phyloP scores from a whole-genome alignment of 345 rosid genomes.

The Eutrema yunnanense region DNA sequence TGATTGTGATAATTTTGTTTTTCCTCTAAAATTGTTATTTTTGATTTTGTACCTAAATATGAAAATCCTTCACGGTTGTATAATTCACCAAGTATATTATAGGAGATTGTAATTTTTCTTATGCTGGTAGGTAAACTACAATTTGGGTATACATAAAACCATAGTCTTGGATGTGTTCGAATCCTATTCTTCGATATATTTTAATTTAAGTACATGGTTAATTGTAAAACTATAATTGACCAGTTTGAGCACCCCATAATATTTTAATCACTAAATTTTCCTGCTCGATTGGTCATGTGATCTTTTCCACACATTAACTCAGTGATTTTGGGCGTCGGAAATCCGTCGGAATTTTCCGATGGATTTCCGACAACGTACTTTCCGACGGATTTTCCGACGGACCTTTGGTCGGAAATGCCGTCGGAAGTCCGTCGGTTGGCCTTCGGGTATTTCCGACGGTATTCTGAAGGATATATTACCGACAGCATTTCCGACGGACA shows the following conservation, averaged over 20 bases:
- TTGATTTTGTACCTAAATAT: not conserved
- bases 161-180: not conserved
- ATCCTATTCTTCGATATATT: not conserved
- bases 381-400: no score
- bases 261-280: not conserved
- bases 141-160: slow-evolving; percentile 5
- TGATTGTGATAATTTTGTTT: not conserved
- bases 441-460: no score
- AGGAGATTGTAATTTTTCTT: not conserved
- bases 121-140: slow-evolving; percentile 23
- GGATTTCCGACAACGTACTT: no score
- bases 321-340: no score
- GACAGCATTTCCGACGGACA: no score
- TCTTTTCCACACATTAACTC: no score
- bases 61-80: not conserved
- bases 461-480: no score
- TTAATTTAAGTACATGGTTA: slow-evolving; percentile 3
- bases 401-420: no score
- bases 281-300: slow-evolving; percentile 3
- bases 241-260: not conserved
- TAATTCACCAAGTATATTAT: not conserved
- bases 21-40: not conserved
- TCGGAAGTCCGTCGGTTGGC: no score
- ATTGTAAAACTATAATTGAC: slow-evolving; percentile 12
- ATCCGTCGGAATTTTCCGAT: no score